Percentiles rank a stretch among this genome's conserved stretches.
phyloP scores from a whole-genome alignment of 176 grass and related monocot species.

The Carex littledalei region DNA sequence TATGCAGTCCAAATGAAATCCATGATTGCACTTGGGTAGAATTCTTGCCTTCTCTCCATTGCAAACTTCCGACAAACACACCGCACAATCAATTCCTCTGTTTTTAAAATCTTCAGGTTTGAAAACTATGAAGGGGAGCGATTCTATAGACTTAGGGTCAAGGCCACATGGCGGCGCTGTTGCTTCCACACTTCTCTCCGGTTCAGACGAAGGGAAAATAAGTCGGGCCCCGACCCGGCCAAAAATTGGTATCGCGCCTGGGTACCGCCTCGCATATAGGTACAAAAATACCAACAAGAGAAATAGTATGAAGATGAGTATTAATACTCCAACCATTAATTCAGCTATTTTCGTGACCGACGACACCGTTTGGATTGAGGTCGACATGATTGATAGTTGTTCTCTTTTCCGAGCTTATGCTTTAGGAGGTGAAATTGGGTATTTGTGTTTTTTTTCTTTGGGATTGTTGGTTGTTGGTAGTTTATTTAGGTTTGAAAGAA shows the following conservation, averaged over 20 bases:
- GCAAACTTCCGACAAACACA: slow-evolving; percentile 57
- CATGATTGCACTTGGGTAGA: slow-evolving; percentile 59
- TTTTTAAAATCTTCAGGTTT: slow-evolving; percentile 19
- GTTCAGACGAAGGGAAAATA: not conserved
- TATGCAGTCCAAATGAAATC: slow-evolving; percentile 65
- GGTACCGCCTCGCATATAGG: slow-evolving; percentile 56
- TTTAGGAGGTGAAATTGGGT: not conserved
- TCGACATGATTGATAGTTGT: not conserved
- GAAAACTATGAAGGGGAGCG: slow-evolving; percentile 30
- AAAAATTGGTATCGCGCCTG: slow-evolving; percentile 37
- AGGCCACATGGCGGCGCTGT: slow-evolving; percentile 31
- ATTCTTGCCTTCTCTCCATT: slow-evolving; percentile 41
- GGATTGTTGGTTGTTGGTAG: not conserved
- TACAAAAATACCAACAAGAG: slow-evolving; percentile 64
- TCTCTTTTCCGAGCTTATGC: not conserved
- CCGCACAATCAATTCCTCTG: slow-evolving; percentile 44
- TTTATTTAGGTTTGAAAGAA: slow-evolving; percentile 17
- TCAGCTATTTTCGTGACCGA: not conserved
- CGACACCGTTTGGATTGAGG: not conserved
- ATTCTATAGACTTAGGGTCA: slow-evolving; percentile 29
- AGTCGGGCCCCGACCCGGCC: not conserved
- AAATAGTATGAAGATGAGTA: slow-evolving; percentile 57
- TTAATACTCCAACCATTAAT: slow-evolving; percentile 17
- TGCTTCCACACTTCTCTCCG: not conserved
- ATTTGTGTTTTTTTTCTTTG: not conserved